These are phyloP conservation scores for Lentinula sp. DNA, from an alignment of 768 basidiomycete species.

Conservation along the genomic window DNA sequence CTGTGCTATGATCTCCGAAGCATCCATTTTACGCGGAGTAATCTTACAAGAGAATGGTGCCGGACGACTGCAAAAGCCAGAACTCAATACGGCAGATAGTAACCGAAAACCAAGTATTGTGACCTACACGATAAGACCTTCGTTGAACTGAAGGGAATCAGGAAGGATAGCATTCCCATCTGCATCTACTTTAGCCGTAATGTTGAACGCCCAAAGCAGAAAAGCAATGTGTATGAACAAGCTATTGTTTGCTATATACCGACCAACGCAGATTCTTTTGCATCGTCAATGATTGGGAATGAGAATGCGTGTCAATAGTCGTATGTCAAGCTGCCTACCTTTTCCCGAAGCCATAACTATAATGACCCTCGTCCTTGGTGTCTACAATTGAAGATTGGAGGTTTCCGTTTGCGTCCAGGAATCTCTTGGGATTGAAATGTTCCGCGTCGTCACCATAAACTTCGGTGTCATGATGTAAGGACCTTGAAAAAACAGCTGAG, in stretches of 20 bases:
- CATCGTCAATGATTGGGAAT: not conserved
- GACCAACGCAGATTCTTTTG: constrained; percentile 17
- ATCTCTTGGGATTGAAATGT: not conserved
- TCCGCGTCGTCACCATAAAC: not conserved
- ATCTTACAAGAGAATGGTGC: not conserved
- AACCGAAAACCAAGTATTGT: not conserved
- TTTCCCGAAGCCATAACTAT: constrained; percentile 20
- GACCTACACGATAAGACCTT: not conserved
- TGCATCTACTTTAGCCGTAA: not conserved
- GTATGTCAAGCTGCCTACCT: not conserved
- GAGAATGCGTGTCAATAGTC: not conserved
- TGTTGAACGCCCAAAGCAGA: constrained; percentile 16
- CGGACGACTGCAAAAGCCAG: not conserved
- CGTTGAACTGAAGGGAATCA: not conserved
- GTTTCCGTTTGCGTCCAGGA: not conserved
- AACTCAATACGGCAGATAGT: not conserved
- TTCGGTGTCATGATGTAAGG: not conserved
- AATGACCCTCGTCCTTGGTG: constrained; percentile 16
- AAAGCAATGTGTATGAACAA: constrained; percentile 23
- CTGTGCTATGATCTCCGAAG: not conserved
- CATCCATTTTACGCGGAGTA: not conserved
- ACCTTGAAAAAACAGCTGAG: not conserved
- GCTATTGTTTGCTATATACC: constrained; percentile 22
- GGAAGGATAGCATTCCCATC: not conserved
- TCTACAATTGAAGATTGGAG: not conserved